Base-by-base conservation (phyloP, 1,284 basidiomycete genomes). In the Malassezia arunalokei region DNA sequence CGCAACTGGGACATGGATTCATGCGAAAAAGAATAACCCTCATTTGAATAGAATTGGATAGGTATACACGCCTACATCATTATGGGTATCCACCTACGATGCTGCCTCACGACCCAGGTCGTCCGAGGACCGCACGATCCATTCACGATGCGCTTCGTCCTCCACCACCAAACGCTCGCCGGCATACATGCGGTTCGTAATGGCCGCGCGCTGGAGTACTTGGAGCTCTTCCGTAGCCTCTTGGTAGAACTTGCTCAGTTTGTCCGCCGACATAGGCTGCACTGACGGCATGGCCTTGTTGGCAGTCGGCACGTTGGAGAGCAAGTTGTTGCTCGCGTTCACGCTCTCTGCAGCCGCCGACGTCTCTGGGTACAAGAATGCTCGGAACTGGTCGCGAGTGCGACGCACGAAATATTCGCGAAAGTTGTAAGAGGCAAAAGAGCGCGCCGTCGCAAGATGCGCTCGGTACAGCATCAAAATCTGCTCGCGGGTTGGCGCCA, bases 1-100 rank as follows among this genome's bases (percentile, higher is more conserved):
- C 79, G 81, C 31, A 79, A 82, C 24, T 94, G 89, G 90, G 51
- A 53, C 35, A 53, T 68, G 17, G 67, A 67, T 24, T 27, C 44
- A 4, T 27, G 29, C 6, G 17, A n/a, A 11, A 38, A 48, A 28
- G 20, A 31, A 48, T 14, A 17, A 32, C 47, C n/a, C 24, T 48
- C 39, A 38, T 48, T 40, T 35, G 39, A 40, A 3, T n/a, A 15
- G 39, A 15, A n/a, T 9, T 40, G 20, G 12, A 9, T 15, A n/a
- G 9, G 6, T 40, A 40, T 40, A 40, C 8, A 15, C 5, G n/a
- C 8, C 20, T 12, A 12, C 11, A 35, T 35, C 15, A 2, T 24
- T 35, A 35, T 15, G 32, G 44, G 33, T 39, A 46, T 46, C 35
- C 20, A 20, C 28, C n/a, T 32, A 38, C 17, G 15, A 7, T 28